Base-by-base conservation (phyloP, 768 basidiomycete species). In the Clitopilus hobsonii region DNA sequence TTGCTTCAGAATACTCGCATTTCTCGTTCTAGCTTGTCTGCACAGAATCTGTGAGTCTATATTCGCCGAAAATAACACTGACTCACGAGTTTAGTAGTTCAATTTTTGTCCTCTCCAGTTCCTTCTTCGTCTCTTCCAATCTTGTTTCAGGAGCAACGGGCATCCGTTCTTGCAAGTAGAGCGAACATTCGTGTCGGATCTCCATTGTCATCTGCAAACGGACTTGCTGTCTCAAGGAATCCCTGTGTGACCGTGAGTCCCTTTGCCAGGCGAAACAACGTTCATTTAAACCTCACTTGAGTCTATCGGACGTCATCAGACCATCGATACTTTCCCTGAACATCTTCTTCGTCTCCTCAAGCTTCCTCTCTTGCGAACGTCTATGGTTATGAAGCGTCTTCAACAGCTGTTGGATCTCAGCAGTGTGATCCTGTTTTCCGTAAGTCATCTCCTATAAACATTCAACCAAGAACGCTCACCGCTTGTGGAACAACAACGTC, bases 51-150 rank as follows among this genome's bases (percentile, higher is more conserved):
- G 32, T 32, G 53, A 30, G n/a, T 57, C 8, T 36, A 49, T 45
- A 13, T n/a, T 22, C 27, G n/a, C 5, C 3, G 20, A 51, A 41
- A 23, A 32, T 11, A 27, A 41, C 28, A 38, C 28, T 13, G 75
- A 5, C 80, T 58, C 58, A 85, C 84, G 83, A 82, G 66, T 85
- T 86, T 13, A 50, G 58, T 22, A 82, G 63, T 8, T 81, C 78
- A 27, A 70, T 67, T 56, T 71, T 71, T 47, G 81, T 72, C 6
- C 76, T 73, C 16, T 65, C 62, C 45, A 85, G 59, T 54, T 78
- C 74, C 51, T 66, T 65, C 54, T 73, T 72, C 53, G 69, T 78
- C 56, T 81, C 76, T 14, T 61, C 0, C 66, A 67, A 60, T 83
- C 81, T 55, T 79, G 62, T 16, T 70, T 58, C 50, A 84, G 66